Conservation (phyloP, 768 basidiomycete species). For the Phanerochaete carnosa region DNA sequence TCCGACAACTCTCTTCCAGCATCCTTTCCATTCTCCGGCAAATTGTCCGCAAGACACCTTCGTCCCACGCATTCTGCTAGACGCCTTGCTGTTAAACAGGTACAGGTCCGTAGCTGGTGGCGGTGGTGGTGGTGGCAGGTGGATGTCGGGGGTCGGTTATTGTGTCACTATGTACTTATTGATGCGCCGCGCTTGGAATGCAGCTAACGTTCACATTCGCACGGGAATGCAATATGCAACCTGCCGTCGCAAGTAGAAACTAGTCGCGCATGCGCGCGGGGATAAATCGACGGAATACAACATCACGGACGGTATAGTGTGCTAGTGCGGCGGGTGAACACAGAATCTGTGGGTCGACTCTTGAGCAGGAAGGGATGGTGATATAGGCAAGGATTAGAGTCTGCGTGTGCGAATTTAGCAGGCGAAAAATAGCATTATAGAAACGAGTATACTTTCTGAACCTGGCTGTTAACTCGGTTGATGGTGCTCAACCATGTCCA, state of each 20-base stretch:
- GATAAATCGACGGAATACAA: conserved; percentile 79
- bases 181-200: background rate
- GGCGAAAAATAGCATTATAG: background rate
- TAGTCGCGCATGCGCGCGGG: conserved; percentile 92
- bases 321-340: conserved; percentile 71
- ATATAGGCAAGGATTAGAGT: conserved; percentile 90
- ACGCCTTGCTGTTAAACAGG: no score
- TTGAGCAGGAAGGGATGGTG: conserved; percentile 78
- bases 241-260: conserved; percentile 8
- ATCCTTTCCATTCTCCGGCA: background rate
- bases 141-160: background rate
- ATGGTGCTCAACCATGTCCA: conserved; percentile 98
- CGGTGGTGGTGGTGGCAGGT: background rate
- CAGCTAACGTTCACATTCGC: background rate
- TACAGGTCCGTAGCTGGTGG: background rate
- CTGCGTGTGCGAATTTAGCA: conserved; percentile 37
- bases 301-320: conserved; percentile 81
- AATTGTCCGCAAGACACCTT: no score
- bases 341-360: conserved; percentile 48
- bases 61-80: no score
- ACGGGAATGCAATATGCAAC: background rate
- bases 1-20: background rate
- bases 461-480: conserved; percentile 94
- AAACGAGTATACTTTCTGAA: conserved; percentile 72
- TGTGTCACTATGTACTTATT: conserved; percentile 2